Percentiles rank a stretch among this genome's conserved stretches.
phyloP scores from a whole-genome alignment of 2,329 filamentous ascomycete species.

The Macroventuria anomochaeta region DNA sequence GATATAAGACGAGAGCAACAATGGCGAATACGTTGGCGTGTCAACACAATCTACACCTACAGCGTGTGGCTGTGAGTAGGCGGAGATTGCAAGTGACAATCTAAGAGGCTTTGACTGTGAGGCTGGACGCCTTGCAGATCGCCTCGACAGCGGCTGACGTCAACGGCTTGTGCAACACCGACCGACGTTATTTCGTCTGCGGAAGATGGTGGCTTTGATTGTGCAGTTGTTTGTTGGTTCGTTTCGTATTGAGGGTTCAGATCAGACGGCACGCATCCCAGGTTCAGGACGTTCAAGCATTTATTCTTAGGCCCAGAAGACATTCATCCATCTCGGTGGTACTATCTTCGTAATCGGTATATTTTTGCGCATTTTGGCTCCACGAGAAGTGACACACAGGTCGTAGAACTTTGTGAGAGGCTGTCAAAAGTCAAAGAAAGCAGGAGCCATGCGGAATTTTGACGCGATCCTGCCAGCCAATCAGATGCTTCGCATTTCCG shows the following conservation, averaged over 20 bases:
- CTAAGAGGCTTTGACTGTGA: conserved; percentile 2
- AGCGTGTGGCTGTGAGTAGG: conserved; percentile 1
- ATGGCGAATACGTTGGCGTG: neutral
- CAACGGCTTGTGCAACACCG: neutral
- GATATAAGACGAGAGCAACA: neutral
- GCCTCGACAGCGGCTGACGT: conserved; percentile 6
- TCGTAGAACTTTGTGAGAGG: neutral
- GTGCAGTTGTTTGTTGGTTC: neutral
- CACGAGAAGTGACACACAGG: too few species aligned
- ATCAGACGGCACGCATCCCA: neutral
- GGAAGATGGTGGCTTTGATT: conserved; percentile 1
- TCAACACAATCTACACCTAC: neutral
- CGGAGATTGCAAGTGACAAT: neutral
- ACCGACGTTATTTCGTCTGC: neutral
- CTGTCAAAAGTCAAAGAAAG: neutral
- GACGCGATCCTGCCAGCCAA: neutral
- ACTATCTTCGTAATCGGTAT: neutral
- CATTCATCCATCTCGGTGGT: neutral
- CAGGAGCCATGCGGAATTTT: neutral
- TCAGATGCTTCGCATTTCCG: neutral
- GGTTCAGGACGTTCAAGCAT: neutral
- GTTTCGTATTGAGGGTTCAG: conserved; percentile 1
- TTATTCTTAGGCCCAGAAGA: neutral
- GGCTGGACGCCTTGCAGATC: conserved; percentile 23
- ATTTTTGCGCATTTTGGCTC: too few species aligned